Percentiles rank a stretch among this genome's conserved stretches.
Evolutionary conservation across 2,329 filamentous ascomycete species (phyloP).

Genomic region (Fusarium sp.): DNA sequence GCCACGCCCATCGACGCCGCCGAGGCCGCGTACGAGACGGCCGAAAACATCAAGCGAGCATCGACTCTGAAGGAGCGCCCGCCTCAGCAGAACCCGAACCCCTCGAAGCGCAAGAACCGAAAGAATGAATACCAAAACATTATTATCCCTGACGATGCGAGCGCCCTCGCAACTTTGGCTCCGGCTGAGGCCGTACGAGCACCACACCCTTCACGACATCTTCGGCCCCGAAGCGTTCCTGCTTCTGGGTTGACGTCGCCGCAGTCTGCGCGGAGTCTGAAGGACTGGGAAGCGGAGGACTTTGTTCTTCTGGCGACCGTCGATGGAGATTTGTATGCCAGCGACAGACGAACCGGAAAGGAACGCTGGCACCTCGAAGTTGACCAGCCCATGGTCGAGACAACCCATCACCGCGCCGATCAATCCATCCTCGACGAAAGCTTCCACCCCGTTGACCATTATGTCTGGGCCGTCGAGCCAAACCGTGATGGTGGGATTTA

Average conservation of each 20-base stretch:
- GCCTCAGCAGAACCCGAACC: constrained; percentile 39
- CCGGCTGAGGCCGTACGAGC: constrained; percentile 96
- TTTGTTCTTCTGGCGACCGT: constrained; percentile 99
- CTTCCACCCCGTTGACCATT: constrained; percentile 80
- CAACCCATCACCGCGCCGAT: constrained; percentile 81
- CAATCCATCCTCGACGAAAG: constrained; percentile 70
- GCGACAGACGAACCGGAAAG: constrained; percentile 86
- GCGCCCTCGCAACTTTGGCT: constrained; percentile 98
- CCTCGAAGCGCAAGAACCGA: constrained; percentile 47
- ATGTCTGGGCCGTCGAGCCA: constrained; percentile 95
- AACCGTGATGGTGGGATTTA: constrained; percentile 89
- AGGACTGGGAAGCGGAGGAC: constrained; percentile 99
- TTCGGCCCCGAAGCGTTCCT: constrained; percentile 66
- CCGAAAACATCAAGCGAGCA: constrained; percentile 44
- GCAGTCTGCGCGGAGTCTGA: constrained; percentile 94
- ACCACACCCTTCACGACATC: constrained; percentile 78
- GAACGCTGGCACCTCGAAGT: constrained; percentile 88
- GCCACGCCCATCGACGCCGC: constrained; percentile 48
- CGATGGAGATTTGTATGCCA: constrained; percentile 95
- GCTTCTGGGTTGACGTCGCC: constrained; percentile 80
- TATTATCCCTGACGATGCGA: constrained; percentile 75
- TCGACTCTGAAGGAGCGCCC: constrained; percentile 44
- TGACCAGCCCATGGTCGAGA: constrained; percentile 91
- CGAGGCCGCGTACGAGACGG: constrained; percentile 45
- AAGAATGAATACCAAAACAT: constrained; percentile 49